Percentiles rank a stretch among this genome's conserved stretches.
Evolutionary conservation across 768 basidiomycete genomes (phyloP).

Genomic region (Wakefieldia striispora): DNA sequence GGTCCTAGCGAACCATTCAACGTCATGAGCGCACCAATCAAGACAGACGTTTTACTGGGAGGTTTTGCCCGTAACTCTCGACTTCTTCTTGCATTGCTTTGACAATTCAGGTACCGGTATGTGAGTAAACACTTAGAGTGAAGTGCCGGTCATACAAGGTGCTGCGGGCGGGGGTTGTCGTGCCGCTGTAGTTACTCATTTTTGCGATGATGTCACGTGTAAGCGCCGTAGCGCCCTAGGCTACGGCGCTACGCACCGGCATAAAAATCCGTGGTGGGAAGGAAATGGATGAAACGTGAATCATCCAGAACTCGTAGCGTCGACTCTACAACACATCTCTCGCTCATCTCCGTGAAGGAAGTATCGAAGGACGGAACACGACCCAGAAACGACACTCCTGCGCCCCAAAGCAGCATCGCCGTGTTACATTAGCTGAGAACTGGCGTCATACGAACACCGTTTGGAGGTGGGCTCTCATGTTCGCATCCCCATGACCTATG

Average conservation of each 20-base stretch:
- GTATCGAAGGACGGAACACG: not conserved
- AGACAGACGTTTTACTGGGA: constrained; percentile 45
- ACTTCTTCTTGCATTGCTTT: constrained; percentile 2
- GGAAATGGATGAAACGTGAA: not conserved
- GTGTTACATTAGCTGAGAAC: not conserved
- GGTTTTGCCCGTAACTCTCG: constrained; percentile 46
- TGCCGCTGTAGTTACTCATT: no score
- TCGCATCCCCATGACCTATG: no score
- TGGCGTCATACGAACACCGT: not conserved
- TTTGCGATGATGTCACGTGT: not conserved
- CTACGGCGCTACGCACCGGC: no score
- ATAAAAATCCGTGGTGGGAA: not conserved
- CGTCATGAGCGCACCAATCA: not conserved
- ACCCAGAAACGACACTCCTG: no score
- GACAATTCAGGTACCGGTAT: not conserved
- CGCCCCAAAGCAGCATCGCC: not conserved
- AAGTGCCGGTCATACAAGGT: no score
- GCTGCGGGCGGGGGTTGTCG: not conserved
- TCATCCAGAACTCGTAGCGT: constrained; percentile 3
- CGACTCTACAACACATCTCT: not conserved
- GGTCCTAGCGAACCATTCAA: constrained; percentile 49
- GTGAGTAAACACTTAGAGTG: not conserved
- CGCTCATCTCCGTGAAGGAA: not conserved
- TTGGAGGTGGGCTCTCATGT: not conserved
- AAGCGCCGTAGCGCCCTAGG: no score